phyloP scores from a whole-genome alignment of 495 filamentous ascomycete genomes.

The Penicillium flavigenum region DNA sequence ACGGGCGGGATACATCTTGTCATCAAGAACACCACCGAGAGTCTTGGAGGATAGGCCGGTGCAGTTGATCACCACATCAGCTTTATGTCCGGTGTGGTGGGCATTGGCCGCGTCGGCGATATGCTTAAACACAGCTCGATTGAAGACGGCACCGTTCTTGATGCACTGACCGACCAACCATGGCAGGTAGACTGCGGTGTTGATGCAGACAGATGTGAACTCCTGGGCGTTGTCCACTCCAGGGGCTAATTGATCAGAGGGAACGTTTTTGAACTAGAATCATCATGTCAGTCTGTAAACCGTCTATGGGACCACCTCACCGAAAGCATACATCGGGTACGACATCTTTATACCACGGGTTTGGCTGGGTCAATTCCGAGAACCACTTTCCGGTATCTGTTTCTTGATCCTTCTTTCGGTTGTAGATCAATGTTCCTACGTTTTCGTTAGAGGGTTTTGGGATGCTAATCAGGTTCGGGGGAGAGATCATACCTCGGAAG shows the following conservation, averaged over 20 bases:
- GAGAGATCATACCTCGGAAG: slow-evolving; percentile 61
- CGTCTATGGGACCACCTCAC: not conserved
- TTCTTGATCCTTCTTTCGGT: slow-evolving; percentile 59
- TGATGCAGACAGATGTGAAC: slow-evolving; percentile 88
- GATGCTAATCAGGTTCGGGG: not conserved
- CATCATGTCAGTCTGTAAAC: slow-evolving; percentile 2
- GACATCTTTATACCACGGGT: slow-evolving; percentile 82
- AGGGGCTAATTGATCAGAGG: slow-evolving; percentile 51
- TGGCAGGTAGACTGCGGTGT: slow-evolving; percentile 80
- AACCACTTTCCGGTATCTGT: slow-evolving; percentile 53
- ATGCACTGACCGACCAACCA: slow-evolving; percentile 78
- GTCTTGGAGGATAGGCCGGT: slow-evolving; percentile 72
- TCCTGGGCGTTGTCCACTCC: slow-evolving; percentile 67
- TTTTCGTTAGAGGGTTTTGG: slow-evolving; percentile 1
- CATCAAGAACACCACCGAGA: slow-evolving; percentile 82
- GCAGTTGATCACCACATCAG: slow-evolving; percentile 80
- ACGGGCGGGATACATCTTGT: slow-evolving; percentile 69
- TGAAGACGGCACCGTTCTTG: slow-evolving; percentile 65
- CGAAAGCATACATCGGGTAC: slow-evolving; percentile 62
- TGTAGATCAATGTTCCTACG: slow-evolving; percentile 58
- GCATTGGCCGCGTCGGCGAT: slow-evolving; percentile 65
- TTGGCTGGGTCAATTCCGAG: slow-evolving; percentile 60
- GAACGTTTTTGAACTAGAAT: slow-evolving; percentile 55
- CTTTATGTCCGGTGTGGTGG: slow-evolving; percentile 61
- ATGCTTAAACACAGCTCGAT: slow-evolving; percentile 60